Base-by-base conservation (phyloP, 2,329 filamentous ascomycete genomes). In the Hypoxylon sp. region DNA sequence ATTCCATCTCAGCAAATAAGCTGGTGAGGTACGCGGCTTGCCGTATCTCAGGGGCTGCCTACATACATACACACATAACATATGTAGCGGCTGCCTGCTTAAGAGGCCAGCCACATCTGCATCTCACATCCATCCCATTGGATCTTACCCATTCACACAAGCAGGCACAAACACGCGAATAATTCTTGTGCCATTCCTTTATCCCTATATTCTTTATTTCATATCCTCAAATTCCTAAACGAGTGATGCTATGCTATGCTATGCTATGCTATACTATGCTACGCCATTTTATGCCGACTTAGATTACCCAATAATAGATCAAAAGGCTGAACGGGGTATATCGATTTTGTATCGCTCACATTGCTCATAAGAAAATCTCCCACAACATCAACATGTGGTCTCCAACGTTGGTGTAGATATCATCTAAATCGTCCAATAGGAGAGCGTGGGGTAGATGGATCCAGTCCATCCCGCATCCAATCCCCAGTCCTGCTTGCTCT, bases 381-480 rank as follows among this genome's bases (percentile, higher is more conserved):
- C 26, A 18, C 45, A 40, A 45, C 51, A 65, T 62, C 28, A 51
- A 36, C 12, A 38, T 28, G 9, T 26, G 22, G n/a, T 24, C 42
- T 30, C 50, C 46, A 28, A 60, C 44, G 40, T 58, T 20, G 16
- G 50, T 49, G 42, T 61, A 50, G 30, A 55, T 44, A 56, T 61
- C 50, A 65, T 51, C 26, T 57, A 65, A 16, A 30, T 28, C 28
- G 52, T 56, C 67, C 67, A 68, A 65, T 68, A 49, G 61, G 65
- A 54, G 44, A 59, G 28, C 12, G 12, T 61, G 42, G 45, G 26
- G 32, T 61, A 20, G 30, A 63, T 40, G 48, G 30, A 57, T 42
- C 59, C 16, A 58, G 44, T 48, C 51, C 36, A 52, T 12, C 48
- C 46, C 22, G 46, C 30, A 32, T 53, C 54, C 36, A 49, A 48